Evolutionary conservation across 2,329 filamentous ascomycete genomes (phyloP), one percentile per base, ranked within the genome.

Genomic region (Colletotrichum ledebouriae): DNA sequence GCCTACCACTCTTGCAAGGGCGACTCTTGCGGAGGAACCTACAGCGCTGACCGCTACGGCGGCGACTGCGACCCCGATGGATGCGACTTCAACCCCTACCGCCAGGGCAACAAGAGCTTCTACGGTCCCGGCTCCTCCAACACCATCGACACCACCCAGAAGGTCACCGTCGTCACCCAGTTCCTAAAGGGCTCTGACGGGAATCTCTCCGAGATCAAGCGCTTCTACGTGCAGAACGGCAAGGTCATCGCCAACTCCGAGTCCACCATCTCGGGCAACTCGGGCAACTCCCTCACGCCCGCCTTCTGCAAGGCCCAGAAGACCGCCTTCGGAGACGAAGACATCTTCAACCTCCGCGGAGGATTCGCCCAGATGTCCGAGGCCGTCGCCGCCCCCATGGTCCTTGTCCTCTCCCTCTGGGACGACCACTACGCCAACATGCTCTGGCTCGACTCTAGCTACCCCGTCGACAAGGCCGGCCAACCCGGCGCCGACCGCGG

Each of bases 391-490:
- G 70, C 73, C 11, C 76, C 76, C 73, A 84, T 84, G 83, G 83
- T 85, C 37, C 81, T 85, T 34, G 83, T 84, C 73, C 78, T 85
- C 76, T 83, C 81, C 60, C 73, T 85, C 69, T 90, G 88, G 88
- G 87, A 91, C 75, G 90, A 92, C 80, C 62, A 67, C 62, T 70
- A 71, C 69, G 59, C 67, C 39, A 71, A 70, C 61, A 71, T 71
- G 69, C 85, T 91, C 74, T 93, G 91, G 91, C 86, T 94, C 73
- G 91, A 93, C 82, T 87, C 86, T 69, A 86, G 81, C 76, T 91
- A 86, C 82, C 90, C 90, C 56, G 81, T 82, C 69, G 75, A 79
- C 70, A 73, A 80, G 34, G 71, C 69, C 2, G 67, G 63, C 49
- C 20, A 49, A 34, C 81, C 81, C 34, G 88, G 88, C 72, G 78